Evolutionary conservation across 2,329 filamentous ascomycete species (phyloP).

Genomic region (Penicillium crustosum): DNA sequence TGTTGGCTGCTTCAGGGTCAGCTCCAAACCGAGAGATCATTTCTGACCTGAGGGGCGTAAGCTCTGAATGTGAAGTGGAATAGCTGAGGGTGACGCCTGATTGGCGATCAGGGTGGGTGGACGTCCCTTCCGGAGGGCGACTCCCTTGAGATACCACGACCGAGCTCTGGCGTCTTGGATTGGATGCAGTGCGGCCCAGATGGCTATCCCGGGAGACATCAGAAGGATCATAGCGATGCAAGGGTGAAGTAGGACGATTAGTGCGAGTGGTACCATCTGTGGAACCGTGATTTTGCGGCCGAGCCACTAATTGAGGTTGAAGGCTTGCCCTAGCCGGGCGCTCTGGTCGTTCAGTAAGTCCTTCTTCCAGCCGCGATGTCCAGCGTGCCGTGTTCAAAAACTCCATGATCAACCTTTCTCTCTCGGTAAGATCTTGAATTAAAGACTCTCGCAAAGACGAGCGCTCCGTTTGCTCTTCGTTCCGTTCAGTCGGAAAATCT

Average conservation of each 20-base stretch:
- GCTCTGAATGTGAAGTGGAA: slow-evolving; percentile 43
- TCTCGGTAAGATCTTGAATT: slow-evolving; percentile 42
- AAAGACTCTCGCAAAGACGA: slow-evolving; percentile 37
- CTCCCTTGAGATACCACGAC: slow-evolving; percentile 42
- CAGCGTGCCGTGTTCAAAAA: slow-evolving; percentile 45
- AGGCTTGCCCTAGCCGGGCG: slow-evolving; percentile 30
- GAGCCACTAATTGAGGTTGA: slow-evolving; percentile 29
- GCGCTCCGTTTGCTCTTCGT: slow-evolving; percentile 24
- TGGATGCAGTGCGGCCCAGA: slow-evolving; percentile 28
- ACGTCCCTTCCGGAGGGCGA: slow-evolving; percentile 27
- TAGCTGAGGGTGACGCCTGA: slow-evolving; percentile 40
- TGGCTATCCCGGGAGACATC: slow-evolving; percentile 36
- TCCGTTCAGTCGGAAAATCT: slow-evolving; percentile 21
- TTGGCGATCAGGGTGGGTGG: slow-evolving; percentile 30
- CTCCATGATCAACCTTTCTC: slow-evolving; percentile 46
- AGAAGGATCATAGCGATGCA: slow-evolving; percentile 29
- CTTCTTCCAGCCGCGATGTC: slow-evolving; percentile 37
- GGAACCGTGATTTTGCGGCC: slow-evolving; percentile 29
- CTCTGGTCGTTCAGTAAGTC: slow-evolving; percentile 32
- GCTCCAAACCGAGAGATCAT: slow-evolving; percentile 17
- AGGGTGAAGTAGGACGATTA: slow-evolving; percentile 38
- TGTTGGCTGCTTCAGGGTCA: slow-evolving; percentile 25
- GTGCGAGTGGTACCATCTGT: slow-evolving; percentile 32
- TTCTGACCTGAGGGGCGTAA: slow-evolving; percentile 33
- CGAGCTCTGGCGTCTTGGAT: slow-evolving; percentile 41